Evolutionary conservation across 306 rosid species (phyloP).

Genomic region (Pueraria montana): DNA sequence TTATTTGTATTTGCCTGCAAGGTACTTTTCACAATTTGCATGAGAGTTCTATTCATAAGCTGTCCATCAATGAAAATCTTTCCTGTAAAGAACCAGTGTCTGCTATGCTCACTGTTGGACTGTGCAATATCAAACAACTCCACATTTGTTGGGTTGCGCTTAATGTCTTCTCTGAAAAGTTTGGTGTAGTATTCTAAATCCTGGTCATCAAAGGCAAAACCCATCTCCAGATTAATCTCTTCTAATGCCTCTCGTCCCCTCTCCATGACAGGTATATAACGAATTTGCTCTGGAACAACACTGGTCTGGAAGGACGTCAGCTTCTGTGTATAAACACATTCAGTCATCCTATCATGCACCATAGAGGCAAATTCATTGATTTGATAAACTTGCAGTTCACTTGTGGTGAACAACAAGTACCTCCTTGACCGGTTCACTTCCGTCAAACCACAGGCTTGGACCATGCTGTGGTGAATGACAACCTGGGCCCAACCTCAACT

Average conservation of each 20-base stretch:
- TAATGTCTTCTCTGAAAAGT: conserved; percentile 82
- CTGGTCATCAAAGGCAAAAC: conserved; percentile 93
- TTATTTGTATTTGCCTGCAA: conserved; percentile 81
- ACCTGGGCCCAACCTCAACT: conserved; percentile 89
- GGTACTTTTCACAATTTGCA: conserved; percentile 96
- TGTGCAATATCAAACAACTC: conserved; percentile 94
- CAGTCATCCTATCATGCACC: conserved; percentile 94
- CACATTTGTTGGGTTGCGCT: conserved; percentile 85
- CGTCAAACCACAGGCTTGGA: conserved; percentile 89
- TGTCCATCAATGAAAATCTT: conserved; percentile 80
- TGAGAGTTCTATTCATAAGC: conserved; percentile 73
- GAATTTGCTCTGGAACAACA: conserved; percentile 73
- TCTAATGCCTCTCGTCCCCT: conserved; percentile 83
- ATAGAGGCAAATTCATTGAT: conserved; percentile 74
- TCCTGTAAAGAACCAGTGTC: conserved; percentile 95
- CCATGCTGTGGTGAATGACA: conserved; percentile 95
- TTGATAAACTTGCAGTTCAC: conserved; percentile 61
- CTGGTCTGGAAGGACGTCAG: conserved; percentile 73
- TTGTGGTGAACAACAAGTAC: conserved; percentile 68
- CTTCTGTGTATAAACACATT: conserved; percentile 75
- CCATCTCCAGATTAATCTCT: conserved; percentile 86
- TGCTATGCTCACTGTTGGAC: conserved; percentile 91
- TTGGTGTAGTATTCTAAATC: conserved; percentile 82
- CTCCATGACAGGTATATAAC: conserved; percentile 79
- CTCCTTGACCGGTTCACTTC: conserved; percentile 91